Base-by-base conservation (phyloP, 306 rosid genomes). In the Quercus suber region DNA sequence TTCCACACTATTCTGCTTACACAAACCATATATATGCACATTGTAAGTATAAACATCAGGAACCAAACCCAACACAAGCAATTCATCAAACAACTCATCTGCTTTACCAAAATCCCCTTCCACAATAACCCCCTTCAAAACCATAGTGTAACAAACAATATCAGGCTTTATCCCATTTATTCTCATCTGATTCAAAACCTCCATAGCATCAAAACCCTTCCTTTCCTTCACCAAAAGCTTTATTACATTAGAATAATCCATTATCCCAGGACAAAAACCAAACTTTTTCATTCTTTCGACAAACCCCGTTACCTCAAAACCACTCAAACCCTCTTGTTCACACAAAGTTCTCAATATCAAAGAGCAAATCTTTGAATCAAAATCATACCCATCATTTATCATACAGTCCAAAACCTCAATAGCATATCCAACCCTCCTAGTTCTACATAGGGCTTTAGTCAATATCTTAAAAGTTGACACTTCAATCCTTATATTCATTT, bases 141-240 rank as follows among this genome's bases (percentile, higher is more conserved):
- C 90, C 93, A 86, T 92, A 20, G 94, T 94, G 78, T 92, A 94
- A 68, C 91, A 89, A 76, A 92, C 91, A 81, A 88, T 76, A 58
- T 90, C 93, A 33, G 97, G 97, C 79, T 89, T 89, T 69, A 87
- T 79, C 73, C 94, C 90, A 55, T 81, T 88, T 19, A 21, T 79
- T 79, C 92, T 90, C 83, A 88, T 84, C 92, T 80, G 84, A 67
- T 73, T 77, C 87, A 92, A 69, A 72, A 92, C 75, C 5, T 74
- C 78, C 73, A 90, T 45, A 63, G 96, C 93, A 82, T 88, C 87
- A 81, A 25, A 70, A 77, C 84, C 89, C 82, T 51, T 87, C 73
- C 87, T 86, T 76, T 83, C 86, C 78, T 80, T 90, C 81, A 84
- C 84, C 87, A 92, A 85, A 78, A 84, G 77, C 87, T 83, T 84